Evolutionary conservation across 345 rosid species (phyloP).

Genomic region (Salix purpurea): DNA sequence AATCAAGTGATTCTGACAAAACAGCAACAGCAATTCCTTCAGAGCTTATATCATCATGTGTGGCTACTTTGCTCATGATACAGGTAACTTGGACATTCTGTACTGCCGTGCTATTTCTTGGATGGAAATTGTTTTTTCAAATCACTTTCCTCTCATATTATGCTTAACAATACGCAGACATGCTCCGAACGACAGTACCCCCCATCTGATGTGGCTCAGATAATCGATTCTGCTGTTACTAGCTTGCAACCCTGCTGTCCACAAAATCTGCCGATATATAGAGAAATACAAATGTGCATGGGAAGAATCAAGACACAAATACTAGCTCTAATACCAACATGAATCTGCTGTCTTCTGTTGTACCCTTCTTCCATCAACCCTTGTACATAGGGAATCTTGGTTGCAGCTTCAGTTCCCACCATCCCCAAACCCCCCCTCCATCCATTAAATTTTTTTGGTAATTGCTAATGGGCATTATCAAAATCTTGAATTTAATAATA

Average conservation of each 20-base stretch:
- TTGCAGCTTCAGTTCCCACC: slow-evolving; percentile 1
- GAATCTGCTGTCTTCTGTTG: not conserved
- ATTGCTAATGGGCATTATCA: not conserved
- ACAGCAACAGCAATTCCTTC: slow-evolving; percentile 55
- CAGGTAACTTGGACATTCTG: slow-evolving; percentile 47
- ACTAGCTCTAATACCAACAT: slow-evolving; percentile 67
- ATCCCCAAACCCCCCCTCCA: not conserved
- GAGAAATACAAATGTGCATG: slow-evolving; percentile 89
- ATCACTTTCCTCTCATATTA: not conserved
- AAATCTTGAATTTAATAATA: not conserved
- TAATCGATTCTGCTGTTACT: slow-evolving; percentile 71
- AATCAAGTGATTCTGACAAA: slow-evolving; percentile 39
- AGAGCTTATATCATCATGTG: slow-evolving; percentile 78
- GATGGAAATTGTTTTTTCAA: not conserved
- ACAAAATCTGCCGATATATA: slow-evolving; percentile 70
- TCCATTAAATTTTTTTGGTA: too few species aligned
- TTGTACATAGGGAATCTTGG: slow-evolving; percentile 22
- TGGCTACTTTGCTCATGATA: slow-evolving; percentile 77
- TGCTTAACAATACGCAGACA: slow-evolving; percentile 43
- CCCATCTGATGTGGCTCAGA: slow-evolving; percentile 90
- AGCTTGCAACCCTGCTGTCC: slow-evolving; percentile 78
- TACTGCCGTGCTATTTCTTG: not conserved
- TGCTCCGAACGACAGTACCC: slow-evolving; percentile 85
- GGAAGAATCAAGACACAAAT: slow-evolving; percentile 94
- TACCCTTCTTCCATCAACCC: not conserved